Evolutionary conservation across 192 early-diverging fungal genomes (phyloP), one percentile per base, ranked within the genome.

Genomic region (Linnemannia zychae): DNA sequence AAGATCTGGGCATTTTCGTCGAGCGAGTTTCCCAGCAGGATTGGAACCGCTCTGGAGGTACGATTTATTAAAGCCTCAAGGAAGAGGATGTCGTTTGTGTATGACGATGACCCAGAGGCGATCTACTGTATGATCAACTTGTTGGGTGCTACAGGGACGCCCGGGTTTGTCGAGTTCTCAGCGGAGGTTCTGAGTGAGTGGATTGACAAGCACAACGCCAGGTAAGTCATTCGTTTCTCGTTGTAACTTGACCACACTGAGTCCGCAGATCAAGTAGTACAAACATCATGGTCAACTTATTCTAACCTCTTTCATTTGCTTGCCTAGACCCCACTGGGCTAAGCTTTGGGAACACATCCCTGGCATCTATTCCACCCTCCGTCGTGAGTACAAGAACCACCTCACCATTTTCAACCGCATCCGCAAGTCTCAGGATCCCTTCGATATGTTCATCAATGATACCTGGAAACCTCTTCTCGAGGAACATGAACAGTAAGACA

Each of bases 361-460:
- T 1, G 69, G 71, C 0, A 44, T 84, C 0, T 4, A 60, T 38
- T 31, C 74, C 1, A 22, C 73, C 46, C 50, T 84, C 4, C 80
- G 74, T 33, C 44, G 57, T 12, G 69, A 36, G 67, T 78, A 75
- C 22, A 68, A 67, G 1, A 68, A 81, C 6, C 78, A 70, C 47
- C 52, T 84, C 9, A 63, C 60, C 3, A 20, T 40, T 38, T 79
- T 88, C 57, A 79, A 88, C 49, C 47, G 70, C 15, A 13, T 88
- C 50, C 81, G 87, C 53, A 72, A 66, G 77, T 36, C 72, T 1
- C 82, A 88, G 31, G 87, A 84, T 75, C 87, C 87, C 0, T 50
- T 75, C n/a, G 63, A 84, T 37, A 67, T 88, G 67, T 88, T 88
- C 74, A 75, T 88, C 47, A 83, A 88, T 75, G 65, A 76, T 40